A percentile compares a stretch with the other conserved stretches of the same genome.
These are phyloP conservation scores for Zea luxurians DNA, from an alignment of 176 grass and related monocot species.

Conservation along the genomic window DNA sequence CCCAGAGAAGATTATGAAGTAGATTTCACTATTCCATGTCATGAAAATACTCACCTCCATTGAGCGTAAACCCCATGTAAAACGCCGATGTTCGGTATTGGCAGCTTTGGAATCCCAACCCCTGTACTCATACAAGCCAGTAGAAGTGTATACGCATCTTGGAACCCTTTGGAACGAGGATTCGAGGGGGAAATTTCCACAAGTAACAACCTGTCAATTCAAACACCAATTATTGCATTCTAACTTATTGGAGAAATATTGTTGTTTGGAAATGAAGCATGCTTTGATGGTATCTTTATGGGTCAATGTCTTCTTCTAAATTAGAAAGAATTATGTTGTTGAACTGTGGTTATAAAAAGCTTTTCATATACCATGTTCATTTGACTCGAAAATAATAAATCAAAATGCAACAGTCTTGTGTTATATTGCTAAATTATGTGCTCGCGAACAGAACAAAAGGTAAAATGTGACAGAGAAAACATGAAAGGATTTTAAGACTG, in stretches of 20 bases:
- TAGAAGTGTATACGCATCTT: constrained; percentile 97
- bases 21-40: neutral
- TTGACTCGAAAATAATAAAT: constrained; percentile 1
- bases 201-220: constrained; percentile 84
- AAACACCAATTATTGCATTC: constrained; percentile 9
- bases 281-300: neutral
- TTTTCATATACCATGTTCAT: constrained; percentile 4
- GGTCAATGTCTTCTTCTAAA: neutral
- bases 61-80: constrained; percentile 88
- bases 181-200: constrained; percentile 94
- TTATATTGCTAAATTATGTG: neutral
- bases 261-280: neutral
- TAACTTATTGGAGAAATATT: neutral
- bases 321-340: neutral
- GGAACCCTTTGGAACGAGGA: constrained; percentile 96
- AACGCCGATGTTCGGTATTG: constrained; percentile 63
- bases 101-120: constrained; percentile 92
- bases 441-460: neutral
- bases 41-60: constrained; percentile 64
- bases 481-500: neutral
- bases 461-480: neutral
- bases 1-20: neutral
- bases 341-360: constrained; percentile 13
- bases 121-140: constrained; percentile 83
- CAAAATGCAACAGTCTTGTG: constrained; percentile 17